Evolutionary conservation across 495 filamentous ascomycete genomes (phyloP).

Genomic region (Penicillium riverlandense): DNA sequence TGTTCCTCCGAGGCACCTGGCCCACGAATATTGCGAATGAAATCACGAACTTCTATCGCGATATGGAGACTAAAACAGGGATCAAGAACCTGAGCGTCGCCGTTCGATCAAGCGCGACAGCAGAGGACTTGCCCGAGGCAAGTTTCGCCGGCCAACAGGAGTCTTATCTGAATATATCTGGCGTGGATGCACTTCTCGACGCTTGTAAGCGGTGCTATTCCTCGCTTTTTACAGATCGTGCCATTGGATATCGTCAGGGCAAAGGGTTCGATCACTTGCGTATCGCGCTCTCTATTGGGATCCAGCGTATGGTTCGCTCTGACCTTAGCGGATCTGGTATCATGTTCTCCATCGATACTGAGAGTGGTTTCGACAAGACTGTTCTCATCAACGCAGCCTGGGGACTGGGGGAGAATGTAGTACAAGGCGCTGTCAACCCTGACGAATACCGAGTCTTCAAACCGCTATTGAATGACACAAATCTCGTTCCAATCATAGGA

Average conservation of each 20-base stretch:
- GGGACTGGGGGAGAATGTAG: conserved; percentile 31
- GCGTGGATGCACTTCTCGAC: conserved; percentile 10
- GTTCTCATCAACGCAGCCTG: conserved; percentile 31
- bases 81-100: conserved; percentile 24
- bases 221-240: conserved; percentile 29
- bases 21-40: conserved; percentile 1
- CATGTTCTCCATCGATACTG: conserved; percentile 32
- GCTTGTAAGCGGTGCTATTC: conserved; percentile 26
- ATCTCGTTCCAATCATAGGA: conserved; percentile 6
- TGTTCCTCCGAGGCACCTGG: conserved; percentile 16
- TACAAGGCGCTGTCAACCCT: conserved; percentile 28
- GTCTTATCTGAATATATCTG: conserved; percentile 20
- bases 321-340: conserved; percentile 24
- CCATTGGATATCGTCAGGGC: conserved; percentile 26
- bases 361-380: conserved; percentile 27
- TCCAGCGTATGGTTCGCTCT: conserved; percentile 32
- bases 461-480: conserved; percentile 2
- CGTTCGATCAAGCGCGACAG: conserved; percentile 30
- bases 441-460: conserved; percentile 35
- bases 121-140: conserved; percentile 30
- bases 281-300: conserved; percentile 25
- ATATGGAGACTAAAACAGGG: not conserved
- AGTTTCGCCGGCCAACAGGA: conserved; percentile 33
- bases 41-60: conserved; percentile 1
- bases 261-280: conserved; percentile 26